Evolutionary conservation across 345 rosid genomes (phyloP).

Genomic region (Citrus sinensis): DVS_A1.0 CM039163.1:6661001-6661500

Average conservation of each 20-base stretch:
- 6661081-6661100: background rate
- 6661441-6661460: background rate
- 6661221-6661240: slow-evolving; percentile 7
- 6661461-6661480: slow-evolving; percentile 5
- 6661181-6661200: no score
- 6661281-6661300: slow-evolving; percentile 16
- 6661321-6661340: slow-evolving; percentile 1
- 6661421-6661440: background rate
- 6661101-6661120: slow-evolving; percentile 19
- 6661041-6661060: background rate
- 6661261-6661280: background rate
- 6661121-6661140: slow-evolving; percentile 6
- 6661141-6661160: slow-evolving; percentile 6
- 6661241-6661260: background rate
- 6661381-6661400: no score
- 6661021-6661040: background rate
- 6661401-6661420: no score
- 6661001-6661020: background rate
- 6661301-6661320: background rate
- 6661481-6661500: background rate
- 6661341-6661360: background rate
- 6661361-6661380: no score
- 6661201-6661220: slow-evolving; percentile 28
- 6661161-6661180: background rate
- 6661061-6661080: background rate